These are phyloP conservation scores for Collybia mongolica DNA, from an alignment of 768 basidiomycete species.

Conservation along the genomic window DNA sequence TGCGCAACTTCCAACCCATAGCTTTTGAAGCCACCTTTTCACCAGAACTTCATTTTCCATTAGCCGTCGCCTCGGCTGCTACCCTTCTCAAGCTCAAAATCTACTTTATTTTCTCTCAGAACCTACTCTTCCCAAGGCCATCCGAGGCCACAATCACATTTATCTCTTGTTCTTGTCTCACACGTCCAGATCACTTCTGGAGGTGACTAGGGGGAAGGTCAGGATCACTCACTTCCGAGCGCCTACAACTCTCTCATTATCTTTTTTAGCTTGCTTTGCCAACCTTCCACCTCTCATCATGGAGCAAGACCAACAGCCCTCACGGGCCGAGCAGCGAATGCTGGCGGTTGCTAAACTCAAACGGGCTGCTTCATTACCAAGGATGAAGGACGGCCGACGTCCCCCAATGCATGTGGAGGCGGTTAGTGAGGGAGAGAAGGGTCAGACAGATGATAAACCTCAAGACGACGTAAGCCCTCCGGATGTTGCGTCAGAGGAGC, in stretches of 20 bases:
- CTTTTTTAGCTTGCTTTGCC: neutral
- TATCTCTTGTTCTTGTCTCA: neutral
- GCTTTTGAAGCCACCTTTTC: conserved; percentile 8
- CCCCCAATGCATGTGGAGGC: conserved; percentile 86
- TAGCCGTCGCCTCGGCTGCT: conserved; percentile 1
- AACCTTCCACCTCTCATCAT: conserved; percentile 23
- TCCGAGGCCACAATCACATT: neutral
- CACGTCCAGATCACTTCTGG: conserved; percentile 2
- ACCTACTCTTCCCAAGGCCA: neutral
- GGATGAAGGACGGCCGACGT: conserved; percentile 87
- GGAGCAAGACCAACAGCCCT: conserved; percentile 49
- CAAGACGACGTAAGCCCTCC: conserved; percentile 28
- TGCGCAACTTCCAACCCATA: conserved; percentile 18
- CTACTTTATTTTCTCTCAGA: neutral
- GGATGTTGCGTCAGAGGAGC: conserved; percentile 5
- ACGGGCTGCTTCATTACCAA: conserved; percentile 86
- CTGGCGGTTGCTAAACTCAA: conserved; percentile 87
- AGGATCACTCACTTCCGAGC: conserved; percentile 1
- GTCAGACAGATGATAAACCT: conserved; percentile 36
- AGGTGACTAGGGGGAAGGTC: conserved; percentile 15
- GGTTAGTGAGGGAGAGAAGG: conserved; percentile 79
- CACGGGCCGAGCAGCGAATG: conserved; percentile 74
- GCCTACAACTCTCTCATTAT: conserved; percentile 8
- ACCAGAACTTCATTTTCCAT: conserved; percentile 8
- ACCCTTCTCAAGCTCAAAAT: neutral